These are phyloP conservation scores for Vanilla planifolia DNA, from an alignment of 106 monocot species.

Conservation along the genomic window DNA sequence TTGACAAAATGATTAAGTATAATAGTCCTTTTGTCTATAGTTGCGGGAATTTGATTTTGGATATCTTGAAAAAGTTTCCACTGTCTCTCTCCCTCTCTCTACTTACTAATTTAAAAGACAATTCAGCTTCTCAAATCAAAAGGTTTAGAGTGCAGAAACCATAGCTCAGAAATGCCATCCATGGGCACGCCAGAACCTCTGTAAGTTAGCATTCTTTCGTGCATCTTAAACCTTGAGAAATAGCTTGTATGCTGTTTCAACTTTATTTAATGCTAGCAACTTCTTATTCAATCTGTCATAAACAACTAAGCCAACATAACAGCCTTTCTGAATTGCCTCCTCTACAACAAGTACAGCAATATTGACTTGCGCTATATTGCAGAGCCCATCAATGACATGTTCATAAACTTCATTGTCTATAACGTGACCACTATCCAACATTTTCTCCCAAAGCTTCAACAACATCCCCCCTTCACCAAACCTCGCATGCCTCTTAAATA, in stretches of 20 bases:
- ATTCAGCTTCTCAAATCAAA: too few relatives aligned
- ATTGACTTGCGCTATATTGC: conserved; percentile 77
- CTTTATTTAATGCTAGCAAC: conserved; percentile 71
- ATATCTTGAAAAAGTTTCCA: too few relatives aligned
- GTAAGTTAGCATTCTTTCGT: conserved; percentile 37
- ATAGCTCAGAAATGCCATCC: conserved; percentile 84
- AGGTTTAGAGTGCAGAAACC: not conserved
- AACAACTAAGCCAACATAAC: conserved; percentile 54
- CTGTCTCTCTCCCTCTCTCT: too few relatives aligned
- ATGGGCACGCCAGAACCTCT: conserved; percentile 67
- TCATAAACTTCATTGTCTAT: conserved; percentile 87
- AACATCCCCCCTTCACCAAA: conserved; percentile 76
- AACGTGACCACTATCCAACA: conserved; percentile 67
- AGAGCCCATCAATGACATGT: conserved; percentile 79
- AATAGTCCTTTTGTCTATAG: too few relatives aligned
- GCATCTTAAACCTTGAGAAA: conserved; percentile 69
- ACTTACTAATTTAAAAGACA: too few relatives aligned
- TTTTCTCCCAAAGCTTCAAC: conserved; percentile 86
- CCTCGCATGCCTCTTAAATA: conserved; percentile 80
- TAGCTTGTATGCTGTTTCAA: conserved; percentile 87
- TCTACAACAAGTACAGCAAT: conserved; percentile 73
- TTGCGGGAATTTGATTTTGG: too few relatives aligned
- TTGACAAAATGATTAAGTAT: too few relatives aligned
- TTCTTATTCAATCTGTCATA: conserved; percentile 83
- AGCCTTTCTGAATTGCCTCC: conserved; percentile 66